phyloP scores from a whole-genome alignment of 176 grass and related monocot species.

The Musa schizocarpa region DNA sequence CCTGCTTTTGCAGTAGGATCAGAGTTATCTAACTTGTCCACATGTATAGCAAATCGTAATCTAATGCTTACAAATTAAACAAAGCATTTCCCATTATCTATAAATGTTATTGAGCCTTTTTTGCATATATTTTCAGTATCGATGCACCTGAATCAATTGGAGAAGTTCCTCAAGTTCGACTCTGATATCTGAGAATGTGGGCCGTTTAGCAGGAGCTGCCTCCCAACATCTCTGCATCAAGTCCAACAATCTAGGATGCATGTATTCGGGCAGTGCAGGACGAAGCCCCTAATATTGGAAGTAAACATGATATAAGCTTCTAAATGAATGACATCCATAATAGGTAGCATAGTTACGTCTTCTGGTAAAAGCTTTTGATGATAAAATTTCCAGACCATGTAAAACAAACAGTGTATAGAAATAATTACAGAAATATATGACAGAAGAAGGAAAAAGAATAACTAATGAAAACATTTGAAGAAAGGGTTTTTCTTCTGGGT shows the following conservation, averaged over 20 bases:
- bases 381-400: too few relatives aligned
- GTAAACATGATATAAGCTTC: neutral
- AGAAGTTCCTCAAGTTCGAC: conserved; percentile 57
- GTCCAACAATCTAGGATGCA: conserved; percentile 56
- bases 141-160: conserved; percentile 47
- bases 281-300: conserved; percentile 60
- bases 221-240: conserved; percentile 68
- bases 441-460: too few relatives aligned
- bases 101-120: neutral
- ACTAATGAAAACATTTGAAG: too few relatives aligned
- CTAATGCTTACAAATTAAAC: neutral
- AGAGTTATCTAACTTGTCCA: neutral
- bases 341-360: neutral
- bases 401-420: too few relatives aligned
- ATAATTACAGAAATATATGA: too few relatives aligned
- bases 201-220: conserved; percentile 48
- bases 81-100: neutral
- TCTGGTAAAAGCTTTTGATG: too few relatives aligned
- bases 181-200: conserved; percentile 52
- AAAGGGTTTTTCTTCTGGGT: too few relatives aligned
- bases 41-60: neutral
- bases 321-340: neutral
- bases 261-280: conserved; percentile 50
- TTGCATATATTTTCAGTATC: neutral
- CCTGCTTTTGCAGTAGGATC: neutral